Conservation (phyloP, 192 early-diverging fungal genomes). For the Umbelopsis sp. region DNA sequence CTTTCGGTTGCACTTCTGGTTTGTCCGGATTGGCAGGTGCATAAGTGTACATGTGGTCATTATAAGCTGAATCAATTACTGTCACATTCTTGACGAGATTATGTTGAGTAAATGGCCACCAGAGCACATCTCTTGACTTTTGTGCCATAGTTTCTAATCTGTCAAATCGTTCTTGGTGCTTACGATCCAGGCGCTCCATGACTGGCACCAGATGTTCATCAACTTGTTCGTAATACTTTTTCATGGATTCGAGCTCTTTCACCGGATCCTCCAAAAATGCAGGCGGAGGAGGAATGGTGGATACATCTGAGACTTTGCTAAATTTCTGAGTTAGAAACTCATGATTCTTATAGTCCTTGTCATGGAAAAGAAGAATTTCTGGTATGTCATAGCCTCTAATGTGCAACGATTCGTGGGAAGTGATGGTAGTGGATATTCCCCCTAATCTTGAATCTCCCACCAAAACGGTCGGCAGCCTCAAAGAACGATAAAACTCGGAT, state of each 20-base stretch:
- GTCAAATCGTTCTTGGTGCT: conserved; percentile 58
- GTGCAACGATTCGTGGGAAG: conserved; percentile 71
- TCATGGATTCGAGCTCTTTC: conserved; percentile 56
- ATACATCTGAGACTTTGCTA: conserved; percentile 31
- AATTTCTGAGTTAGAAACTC: conserved; percentile 44
- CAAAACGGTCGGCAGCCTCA: conserved; percentile 71
- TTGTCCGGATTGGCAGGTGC: conserved; percentile 21
- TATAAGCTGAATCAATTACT: conserved; percentile 76
- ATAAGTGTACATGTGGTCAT: conserved; percentile 65
- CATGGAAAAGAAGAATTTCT: conserved; percentile 66
- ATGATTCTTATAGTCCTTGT: conserved; percentile 62
- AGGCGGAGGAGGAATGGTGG: conserved; percentile 54
- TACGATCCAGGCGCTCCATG: conserved; percentile 46
- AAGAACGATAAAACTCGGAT: conserved; percentile 66
- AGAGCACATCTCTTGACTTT: conserved; percentile 54
- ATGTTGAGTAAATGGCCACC: conserved; percentile 90
- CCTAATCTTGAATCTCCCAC: conserved; percentile 80
- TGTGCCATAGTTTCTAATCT: conserved; percentile 57
- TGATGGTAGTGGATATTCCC: conserved; percentile 81
- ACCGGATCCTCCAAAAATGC: conserved; percentile 37
- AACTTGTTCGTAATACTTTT: conserved; percentile 57
- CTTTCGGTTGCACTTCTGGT: conserved; percentile 27
- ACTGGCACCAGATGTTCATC: conserved; percentile 50
- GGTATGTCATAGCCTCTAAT: conserved; percentile 74
- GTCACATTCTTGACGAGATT: conserved; percentile 55